These are phyloP conservation scores for Rhodotorula kratochvilovae DNA, from an alignment of 768 basidiomycete genomes.

Conservation along the genomic window DNA sequence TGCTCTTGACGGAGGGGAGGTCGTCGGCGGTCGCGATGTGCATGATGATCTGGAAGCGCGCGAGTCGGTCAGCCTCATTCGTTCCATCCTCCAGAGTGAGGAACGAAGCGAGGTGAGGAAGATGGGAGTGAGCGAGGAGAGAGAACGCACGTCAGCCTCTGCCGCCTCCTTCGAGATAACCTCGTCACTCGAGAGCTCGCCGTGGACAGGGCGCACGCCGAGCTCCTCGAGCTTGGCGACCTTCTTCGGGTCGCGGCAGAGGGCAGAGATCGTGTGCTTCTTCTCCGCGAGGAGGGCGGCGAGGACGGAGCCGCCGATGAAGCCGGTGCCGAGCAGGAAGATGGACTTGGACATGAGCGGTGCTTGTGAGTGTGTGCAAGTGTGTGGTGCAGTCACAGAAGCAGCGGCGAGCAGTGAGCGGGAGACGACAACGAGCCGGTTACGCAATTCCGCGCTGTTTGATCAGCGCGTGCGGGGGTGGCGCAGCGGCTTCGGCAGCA, in stretches of 20 bases:
- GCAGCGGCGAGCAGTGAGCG: too few species aligned
- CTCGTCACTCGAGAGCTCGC: conserved; percentile 14
- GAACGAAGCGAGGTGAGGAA: too few species aligned
- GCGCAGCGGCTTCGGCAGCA: too few species aligned
- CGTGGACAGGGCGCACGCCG: conserved; percentile 26
- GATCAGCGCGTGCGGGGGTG: too few species aligned
- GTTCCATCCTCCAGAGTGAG: too few species aligned
- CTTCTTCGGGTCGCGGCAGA: conserved; percentile 19
- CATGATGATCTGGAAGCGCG: conserved; percentile 21
- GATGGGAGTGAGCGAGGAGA: too few species aligned
- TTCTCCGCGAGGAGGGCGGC: conserved; percentile 14
- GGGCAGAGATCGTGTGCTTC: conserved; percentile 22
- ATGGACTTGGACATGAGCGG: background rate
- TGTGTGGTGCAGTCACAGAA: background rate
- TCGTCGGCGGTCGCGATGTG: conserved; percentile 39
- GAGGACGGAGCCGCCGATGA: conserved; percentile 33
- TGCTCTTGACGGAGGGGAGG: conserved; percentile 28
- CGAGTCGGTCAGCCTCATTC: background rate
- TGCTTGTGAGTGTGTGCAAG: background rate
- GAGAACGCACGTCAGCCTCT: conserved; percentile 22
- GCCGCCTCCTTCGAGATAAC: conserved; percentile 22
- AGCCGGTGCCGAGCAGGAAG: conserved; percentile 33
- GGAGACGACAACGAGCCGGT: too few species aligned
- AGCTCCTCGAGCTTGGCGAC: conserved; percentile 21
- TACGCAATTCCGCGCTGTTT: too few species aligned